Evolutionary conservation across 139 green algal genomes (phyloP).

Genomic region (Micractinium sp.): DNA sequence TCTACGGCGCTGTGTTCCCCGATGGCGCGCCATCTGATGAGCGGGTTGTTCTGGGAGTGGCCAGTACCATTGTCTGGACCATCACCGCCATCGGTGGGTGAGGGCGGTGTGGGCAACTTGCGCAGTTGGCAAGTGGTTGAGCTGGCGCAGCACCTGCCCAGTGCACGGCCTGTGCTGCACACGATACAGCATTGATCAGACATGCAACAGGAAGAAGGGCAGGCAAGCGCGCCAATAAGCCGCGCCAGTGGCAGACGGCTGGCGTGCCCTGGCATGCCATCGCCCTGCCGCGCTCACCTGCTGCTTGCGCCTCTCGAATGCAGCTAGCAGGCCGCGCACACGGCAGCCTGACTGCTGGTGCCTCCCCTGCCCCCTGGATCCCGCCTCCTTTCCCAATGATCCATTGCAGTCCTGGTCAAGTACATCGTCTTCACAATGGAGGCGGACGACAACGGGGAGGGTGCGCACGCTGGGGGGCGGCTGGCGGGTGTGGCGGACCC

Average conservation of each 20-base stretch:
- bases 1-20: constrained; percentile 54
- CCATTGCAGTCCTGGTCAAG: constrained; percentile 36
- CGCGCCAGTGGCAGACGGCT: too few relatives aligned
- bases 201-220: not conserved
- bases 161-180: not conserved
- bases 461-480: constrained; percentile 36
- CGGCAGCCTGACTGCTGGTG: not conserved
- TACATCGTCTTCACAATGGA: constrained; percentile 65
- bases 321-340: too few relatives aligned
- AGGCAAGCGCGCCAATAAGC: not conserved
- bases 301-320: too few relatives aligned
- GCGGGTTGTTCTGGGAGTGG: constrained; percentile 56
- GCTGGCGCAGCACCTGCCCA: too few relatives aligned
- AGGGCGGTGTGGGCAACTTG: not conserved
- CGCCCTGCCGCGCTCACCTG: not conserved
- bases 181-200: not conserved
- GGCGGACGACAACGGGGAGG: constrained; percentile 77
- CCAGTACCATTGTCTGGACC: constrained; percentile 76
- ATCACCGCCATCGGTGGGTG: constrained; percentile 54
- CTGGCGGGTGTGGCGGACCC: too few relatives aligned
- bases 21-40: constrained; percentile 20
- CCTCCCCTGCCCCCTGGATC: not conserved
- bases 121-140: too few relatives aligned
- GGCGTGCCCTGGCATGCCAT: not conserved
- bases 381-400: not conserved